Evolutionary conservation across 2,329 filamentous ascomycete species (phyloP).

Genomic region (Verticillium zaregamsianum): DNA sequence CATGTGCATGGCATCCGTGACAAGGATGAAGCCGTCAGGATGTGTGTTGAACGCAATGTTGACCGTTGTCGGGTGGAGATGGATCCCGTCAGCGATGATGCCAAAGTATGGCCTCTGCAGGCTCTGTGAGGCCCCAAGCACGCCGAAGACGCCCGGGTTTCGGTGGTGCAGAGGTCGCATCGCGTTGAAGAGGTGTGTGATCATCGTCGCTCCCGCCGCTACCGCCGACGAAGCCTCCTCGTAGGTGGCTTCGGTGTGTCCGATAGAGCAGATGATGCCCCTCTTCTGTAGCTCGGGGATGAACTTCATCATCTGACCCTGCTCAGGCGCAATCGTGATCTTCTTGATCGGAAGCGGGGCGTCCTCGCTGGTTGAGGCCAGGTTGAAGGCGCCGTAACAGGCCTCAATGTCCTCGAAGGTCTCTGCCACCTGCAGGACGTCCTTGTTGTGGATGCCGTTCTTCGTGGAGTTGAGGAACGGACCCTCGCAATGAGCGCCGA

Average conservation of each 20-base stretch:
- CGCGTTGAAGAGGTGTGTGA: conserved; percentile 91
- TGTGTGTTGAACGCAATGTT: conserved; percentile 88
- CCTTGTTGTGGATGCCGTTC: conserved; percentile 79
- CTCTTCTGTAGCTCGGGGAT: conserved; percentile 63
- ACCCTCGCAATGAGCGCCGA: conserved; percentile 88
- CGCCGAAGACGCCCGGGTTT: conserved; percentile 85
- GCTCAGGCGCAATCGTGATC: conserved; percentile 83
- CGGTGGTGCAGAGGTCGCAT: conserved; percentile 89
- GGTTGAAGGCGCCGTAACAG: conserved; percentile 70
- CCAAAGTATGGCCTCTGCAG: conserved; percentile 72
- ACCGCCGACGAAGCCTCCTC: conserved; percentile 73
- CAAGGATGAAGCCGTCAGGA: conserved; percentile 78
- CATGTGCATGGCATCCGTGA: conserved; percentile 89
- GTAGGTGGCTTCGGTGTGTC: conserved; percentile 84
- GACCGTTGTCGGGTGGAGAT: conserved; percentile 82
- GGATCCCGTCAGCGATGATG: conserved; percentile 85
- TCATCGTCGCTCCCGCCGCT: conserved; percentile 75
- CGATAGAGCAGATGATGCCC: conserved; percentile 74
- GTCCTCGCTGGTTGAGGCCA: conserved; percentile 30
- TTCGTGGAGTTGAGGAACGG: conserved; percentile 80
- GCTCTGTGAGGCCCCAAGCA: conserved; percentile 65
- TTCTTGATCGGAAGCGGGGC: conserved; percentile 58
- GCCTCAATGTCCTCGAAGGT: conserved; percentile 61
- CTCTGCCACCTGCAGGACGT: conserved; percentile 63
- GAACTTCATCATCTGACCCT: conserved; percentile 62